These are phyloP conservation scores for Fusarium ambrosium DNA, from an alignment of 2,329 filamentous ascomycete species.

Conservation along the genomic window DNA sequence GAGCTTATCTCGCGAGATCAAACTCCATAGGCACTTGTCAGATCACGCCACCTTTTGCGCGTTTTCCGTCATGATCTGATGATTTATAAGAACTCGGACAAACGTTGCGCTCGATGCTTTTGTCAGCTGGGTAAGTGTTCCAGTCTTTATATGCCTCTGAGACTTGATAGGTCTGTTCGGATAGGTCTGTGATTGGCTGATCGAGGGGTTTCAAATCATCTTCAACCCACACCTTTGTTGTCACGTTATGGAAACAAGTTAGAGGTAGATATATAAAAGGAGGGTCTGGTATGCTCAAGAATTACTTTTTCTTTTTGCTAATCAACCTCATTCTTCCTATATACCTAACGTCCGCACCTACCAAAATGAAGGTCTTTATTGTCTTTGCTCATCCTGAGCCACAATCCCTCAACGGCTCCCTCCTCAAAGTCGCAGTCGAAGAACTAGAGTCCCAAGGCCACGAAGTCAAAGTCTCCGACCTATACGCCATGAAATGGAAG, in stretches of 20 bases:
- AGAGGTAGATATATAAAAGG: neutral
- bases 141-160: neutral
- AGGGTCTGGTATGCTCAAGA: neutral
- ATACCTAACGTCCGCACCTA: no score
- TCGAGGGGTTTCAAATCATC: neutral
- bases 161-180: neutral
- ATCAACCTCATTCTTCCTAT: neutral
- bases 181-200: neutral
- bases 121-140: neutral
- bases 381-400: slow-evolving; percentile 32
- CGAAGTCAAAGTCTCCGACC: slow-evolving; percentile 21
- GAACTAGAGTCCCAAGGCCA: slow-evolving; percentile 29
- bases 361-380: slow-evolving; percentile 21
- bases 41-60: neutral
- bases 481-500: slow-evolving; percentile 37
- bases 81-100: neutral
- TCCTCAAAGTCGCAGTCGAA: slow-evolving; percentile 12
- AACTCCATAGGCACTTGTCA: neutral
- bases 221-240: neutral
- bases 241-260: neutral
- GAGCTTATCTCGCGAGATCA: neutral
- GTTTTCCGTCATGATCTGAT: neutral
- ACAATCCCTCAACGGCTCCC: slow-evolving; percentile 17
- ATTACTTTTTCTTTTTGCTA: neutral
- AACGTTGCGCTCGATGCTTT: neutral